Evolutionary conservation across 805 yeast genomes (phyloP).

Genomic region (Starmerella gropengiesseri): DNA sequence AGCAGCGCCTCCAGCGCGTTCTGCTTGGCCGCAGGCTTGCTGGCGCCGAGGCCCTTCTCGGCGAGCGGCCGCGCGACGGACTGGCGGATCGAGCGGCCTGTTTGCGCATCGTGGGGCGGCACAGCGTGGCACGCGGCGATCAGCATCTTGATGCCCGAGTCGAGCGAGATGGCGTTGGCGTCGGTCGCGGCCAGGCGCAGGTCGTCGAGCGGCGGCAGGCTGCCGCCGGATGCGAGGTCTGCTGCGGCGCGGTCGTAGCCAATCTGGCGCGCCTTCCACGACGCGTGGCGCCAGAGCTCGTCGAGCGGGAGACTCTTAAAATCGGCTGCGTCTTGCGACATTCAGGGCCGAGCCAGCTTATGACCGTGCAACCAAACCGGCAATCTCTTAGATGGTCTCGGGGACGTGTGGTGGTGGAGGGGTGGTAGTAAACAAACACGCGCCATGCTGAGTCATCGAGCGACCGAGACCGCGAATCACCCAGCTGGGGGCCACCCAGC

Average conservation of each 20-base stretch:
- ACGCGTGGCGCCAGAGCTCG: slow-evolving; percentile 54
- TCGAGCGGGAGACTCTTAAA: slow-evolving; percentile 51
- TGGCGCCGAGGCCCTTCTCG: slow-evolving; percentile 72
- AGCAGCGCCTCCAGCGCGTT: slow-evolving; percentile 53
- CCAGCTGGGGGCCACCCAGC: too few species aligned
- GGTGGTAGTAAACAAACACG: too few species aligned
- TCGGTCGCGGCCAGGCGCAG: slow-evolving; percentile 57
- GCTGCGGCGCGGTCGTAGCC: slow-evolving; percentile 59
- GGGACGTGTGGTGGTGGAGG: too few species aligned
- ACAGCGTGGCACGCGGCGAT: slow-evolving; percentile 40
- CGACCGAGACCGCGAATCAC: too few species aligned
- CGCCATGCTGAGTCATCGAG: too few species aligned
- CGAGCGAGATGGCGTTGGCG: slow-evolving; percentile 85
- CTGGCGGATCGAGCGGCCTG: slow-evolving; percentile 29
- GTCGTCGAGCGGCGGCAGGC: slow-evolving; percentile 6
- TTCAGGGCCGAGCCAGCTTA: slow-evolving; percentile 7
- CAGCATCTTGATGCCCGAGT: slow-evolving; percentile 55
- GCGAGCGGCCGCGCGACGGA: slow-evolving; percentile 36
- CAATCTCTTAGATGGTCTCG: too few species aligned
- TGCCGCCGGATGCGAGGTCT: background rate
- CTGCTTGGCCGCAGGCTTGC: slow-evolving; percentile 63
- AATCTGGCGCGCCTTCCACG: slow-evolving; percentile 77
- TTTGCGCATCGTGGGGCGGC: slow-evolving; percentile 37
- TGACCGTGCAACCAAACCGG: too few species aligned
- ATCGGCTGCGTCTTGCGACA: slow-evolving; percentile 49